phyloP scores from a whole-genome alignment of 2,329 filamentous ascomycete species.

The Pseudogymnoascus sp. region DNA sequence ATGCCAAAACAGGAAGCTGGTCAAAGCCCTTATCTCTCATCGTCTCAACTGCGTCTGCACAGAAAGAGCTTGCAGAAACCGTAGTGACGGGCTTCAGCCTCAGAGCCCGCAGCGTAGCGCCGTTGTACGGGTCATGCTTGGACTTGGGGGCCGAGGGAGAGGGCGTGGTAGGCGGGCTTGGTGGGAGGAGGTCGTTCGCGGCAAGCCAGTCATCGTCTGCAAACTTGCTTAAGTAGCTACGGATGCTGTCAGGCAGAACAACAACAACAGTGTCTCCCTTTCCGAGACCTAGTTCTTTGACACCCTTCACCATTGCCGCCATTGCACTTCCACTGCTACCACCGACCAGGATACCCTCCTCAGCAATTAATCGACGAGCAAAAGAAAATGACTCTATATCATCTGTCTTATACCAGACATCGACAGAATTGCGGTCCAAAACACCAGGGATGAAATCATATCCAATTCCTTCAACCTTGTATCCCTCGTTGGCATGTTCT shows the following conservation, averaged over 20 bases:
- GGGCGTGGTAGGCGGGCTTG: conserved; percentile 39
- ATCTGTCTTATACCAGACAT: conserved; percentile 98
- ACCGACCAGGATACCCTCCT: conserved; percentile 89
- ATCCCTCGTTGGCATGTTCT: conserved; percentile 70
- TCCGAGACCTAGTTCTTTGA: conserved; percentile 66
- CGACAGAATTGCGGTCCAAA: conserved; percentile 68
- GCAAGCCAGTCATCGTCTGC: conserved; percentile 98
- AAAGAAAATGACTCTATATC: conserved; percentile 86
- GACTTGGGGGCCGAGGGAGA: conserved; percentile 32
- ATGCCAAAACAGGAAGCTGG: conserved; percentile 81
- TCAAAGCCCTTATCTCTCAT: conserved; percentile 99
- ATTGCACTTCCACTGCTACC: conserved; percentile 91
- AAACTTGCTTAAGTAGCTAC: conserved; percentile 97
- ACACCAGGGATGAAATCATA: conserved; percentile 98
- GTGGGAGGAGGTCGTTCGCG: conserved; percentile 82
- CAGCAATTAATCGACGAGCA: conserved; percentile 81
- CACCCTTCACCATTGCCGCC: conserved; percentile 68
- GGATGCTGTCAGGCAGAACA: conserved; percentile 87
- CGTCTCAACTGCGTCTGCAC: conserved; percentile 85
- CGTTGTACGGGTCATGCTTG: conserved; percentile 60
- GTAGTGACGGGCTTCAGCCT: conserved; percentile 92
- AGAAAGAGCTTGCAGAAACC: conserved; percentile 60
- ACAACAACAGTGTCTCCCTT: conserved; percentile 87
- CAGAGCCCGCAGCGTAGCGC: conserved; percentile 72
- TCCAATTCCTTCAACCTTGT: conserved; percentile 98